Conservation (phyloP, 768 basidiomycete genomes). For the Holtermannia corniformis region DNA sequence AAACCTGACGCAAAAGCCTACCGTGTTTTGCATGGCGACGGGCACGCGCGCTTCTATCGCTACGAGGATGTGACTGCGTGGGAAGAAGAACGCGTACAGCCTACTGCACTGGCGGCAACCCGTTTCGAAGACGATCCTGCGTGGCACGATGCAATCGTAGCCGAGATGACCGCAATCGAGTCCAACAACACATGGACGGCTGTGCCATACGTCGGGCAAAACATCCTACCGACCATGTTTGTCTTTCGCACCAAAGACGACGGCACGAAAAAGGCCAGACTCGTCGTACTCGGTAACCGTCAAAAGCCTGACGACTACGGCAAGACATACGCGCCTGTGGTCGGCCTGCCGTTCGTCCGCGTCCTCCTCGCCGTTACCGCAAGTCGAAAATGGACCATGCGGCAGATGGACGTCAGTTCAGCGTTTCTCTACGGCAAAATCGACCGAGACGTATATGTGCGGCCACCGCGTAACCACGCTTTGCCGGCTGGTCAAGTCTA, state of each 20-base stretch:
- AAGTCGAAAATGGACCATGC: conserved; percentile 3
- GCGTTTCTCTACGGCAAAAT: no score
- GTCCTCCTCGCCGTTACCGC: conserved; percentile 12
- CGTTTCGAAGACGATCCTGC: no score
- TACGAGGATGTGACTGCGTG: no score
- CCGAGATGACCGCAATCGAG: conserved; percentile 24
- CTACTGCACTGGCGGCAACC: no score
- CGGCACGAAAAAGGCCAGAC: conserved; percentile 41
- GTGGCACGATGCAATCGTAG: conserved; percentile 31
- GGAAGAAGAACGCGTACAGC: no score
- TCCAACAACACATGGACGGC: conserved; percentile 33
- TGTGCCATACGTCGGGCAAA: conserved; percentile 34
- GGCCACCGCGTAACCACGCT: no score
- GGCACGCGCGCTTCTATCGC: no score
- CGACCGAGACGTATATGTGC: no score
- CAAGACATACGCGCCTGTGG: conserved; percentile 43
- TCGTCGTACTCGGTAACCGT: conserved; percentile 46
- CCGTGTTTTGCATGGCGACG: no score
- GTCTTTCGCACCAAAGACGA: conserved; percentile 37
- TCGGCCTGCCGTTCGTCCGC: conserved; percentile 8
- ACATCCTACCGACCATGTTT: conserved; percentile 40
- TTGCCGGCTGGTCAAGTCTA: no score
- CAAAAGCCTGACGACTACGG: conserved; percentile 47
- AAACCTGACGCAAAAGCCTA: no score
- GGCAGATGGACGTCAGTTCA: conserved; percentile 12